phyloP scores from a whole-genome alignment of 805 yeast species.

The Candida nonsorbophila region DNA sequence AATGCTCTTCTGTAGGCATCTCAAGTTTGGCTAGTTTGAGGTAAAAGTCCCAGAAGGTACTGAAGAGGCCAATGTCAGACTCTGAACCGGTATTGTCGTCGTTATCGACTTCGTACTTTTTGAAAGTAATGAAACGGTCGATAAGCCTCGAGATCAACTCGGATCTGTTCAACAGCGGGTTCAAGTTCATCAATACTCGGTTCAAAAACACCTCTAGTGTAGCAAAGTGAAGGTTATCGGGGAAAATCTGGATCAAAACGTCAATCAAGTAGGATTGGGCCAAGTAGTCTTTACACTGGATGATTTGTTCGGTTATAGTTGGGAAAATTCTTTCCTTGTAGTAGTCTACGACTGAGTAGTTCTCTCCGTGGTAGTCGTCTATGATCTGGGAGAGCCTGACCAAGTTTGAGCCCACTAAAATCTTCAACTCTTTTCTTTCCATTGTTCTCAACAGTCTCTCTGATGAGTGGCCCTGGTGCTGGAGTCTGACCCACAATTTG shows the following conservation, averaged over 20 bases:
- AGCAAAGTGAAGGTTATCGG: constrained; percentile 81
- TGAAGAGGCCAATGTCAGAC: constrained; percentile 39
- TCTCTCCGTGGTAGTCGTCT: constrained; percentile 47
- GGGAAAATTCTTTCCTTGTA: constrained; percentile 62
- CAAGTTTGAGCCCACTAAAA: constrained; percentile 87
- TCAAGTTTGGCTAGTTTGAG: constrained; percentile 49
- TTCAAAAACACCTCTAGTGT: constrained; percentile 63
- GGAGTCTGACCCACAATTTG: constrained; percentile 93
- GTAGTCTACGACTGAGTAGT: constrained; percentile 23
- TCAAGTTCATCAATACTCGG: constrained; percentile 58
- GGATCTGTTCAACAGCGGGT: constrained; percentile 64
- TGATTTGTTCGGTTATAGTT: constrained; percentile 76
- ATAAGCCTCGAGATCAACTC: constrained; percentile 66
- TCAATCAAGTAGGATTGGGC: constrained; percentile 92
- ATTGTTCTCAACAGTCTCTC: constrained; percentile 68
- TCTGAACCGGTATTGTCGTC: constrained; percentile 3
- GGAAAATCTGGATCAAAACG: constrained; percentile 90
- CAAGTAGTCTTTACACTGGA: constrained; percentile 85
- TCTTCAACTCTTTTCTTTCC: constrained; percentile 86
- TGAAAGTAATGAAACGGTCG: constrained; percentile 58
- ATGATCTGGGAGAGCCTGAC: constrained; percentile 86
- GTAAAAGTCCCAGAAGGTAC: constrained; percentile 63
- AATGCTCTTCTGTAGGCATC: constrained; percentile 60
- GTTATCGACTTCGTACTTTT: constrained; percentile 10
- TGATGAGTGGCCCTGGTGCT: constrained; percentile 89